A percentile compares a stretch with the other conserved stretches of the same genome.
Conservation (phyloP, 768 basidiomycete species). For the Serendipita sp. region DNA sequence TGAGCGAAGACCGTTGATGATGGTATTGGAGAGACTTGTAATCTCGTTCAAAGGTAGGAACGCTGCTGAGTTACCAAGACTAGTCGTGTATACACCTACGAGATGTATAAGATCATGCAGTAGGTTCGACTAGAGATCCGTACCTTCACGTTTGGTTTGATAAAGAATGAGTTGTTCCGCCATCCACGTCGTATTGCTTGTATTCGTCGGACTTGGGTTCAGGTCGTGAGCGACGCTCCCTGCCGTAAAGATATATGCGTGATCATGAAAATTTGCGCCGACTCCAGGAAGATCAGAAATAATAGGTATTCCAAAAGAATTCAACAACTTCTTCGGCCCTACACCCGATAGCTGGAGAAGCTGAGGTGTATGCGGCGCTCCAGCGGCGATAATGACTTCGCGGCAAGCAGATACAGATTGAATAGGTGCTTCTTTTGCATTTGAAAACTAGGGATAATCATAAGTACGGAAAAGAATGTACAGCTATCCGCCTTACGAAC, state of each 20-base stretch:
- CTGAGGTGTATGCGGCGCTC: conserved; percentile 5
- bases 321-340: neutral
- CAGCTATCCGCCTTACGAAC: neutral
- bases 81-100: neutral
- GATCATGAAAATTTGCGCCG: conserved; percentile 7
- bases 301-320: neutral
- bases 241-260: neutral
- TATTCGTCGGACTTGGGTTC: neutral
- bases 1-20: neutral
- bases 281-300: neutral
- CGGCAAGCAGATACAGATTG: conserved; percentile 22
- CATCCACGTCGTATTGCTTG: neutral
- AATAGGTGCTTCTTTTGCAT: conserved; percentile 6
- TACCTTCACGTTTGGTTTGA: neutral
- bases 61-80: neutral
- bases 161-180: neutral
- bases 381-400: conserved; percentile 41
- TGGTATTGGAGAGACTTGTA: neutral
- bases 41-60: neutral
- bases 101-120: neutral
- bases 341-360: conserved; percentile 5
- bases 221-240: neutral
- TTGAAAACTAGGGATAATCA: neutral
- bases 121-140: neutral
- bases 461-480: neutral